phyloP scores from a whole-genome alignment of 306 rosid species.

The Rubus idaeus region DNA sequence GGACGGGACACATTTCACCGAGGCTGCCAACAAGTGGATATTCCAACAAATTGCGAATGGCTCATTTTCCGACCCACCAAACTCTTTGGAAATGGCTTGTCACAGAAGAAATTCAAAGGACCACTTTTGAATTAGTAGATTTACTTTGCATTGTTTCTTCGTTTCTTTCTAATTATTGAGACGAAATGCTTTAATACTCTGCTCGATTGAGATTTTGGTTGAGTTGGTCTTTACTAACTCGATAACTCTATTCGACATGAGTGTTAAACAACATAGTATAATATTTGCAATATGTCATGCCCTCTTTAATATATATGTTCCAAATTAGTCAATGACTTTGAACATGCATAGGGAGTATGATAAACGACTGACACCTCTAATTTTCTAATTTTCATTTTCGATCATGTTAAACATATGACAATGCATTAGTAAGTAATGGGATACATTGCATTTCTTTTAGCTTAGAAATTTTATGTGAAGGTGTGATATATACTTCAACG shows the following conservation, averaged over 20 bases:
- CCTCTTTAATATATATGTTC: too few relatives aligned
- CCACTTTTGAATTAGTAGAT: background rate
- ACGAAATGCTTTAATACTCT: background rate
- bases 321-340: too few relatives aligned
- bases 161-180: background rate
- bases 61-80: slow-evolving; percentile 73
- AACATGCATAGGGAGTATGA: too few relatives aligned
- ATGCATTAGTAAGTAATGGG: background rate
- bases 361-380: too few relatives aligned
- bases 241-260: too few relatives aligned
- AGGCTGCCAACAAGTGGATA: slow-evolving; percentile 73
- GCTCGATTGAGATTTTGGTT: too few relatives aligned
- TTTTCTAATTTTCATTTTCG: too few relatives aligned
- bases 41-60: slow-evolving; percentile 59
- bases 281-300: too few relatives aligned
- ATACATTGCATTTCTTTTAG: background rate
- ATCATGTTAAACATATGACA: background rate
- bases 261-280: too few relatives aligned
- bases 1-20: slow-evolving; percentile 81
- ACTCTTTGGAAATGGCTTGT: slow-evolving; percentile 65
- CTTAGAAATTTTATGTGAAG: background rate
- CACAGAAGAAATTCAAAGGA: background rate
- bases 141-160: background rate
- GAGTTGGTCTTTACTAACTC: too few relatives aligned
- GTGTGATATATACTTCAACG: background rate